phyloP scores from a whole-genome alignment of 768 basidiomycete species.

The Dentipellis fragilis region DNA sequence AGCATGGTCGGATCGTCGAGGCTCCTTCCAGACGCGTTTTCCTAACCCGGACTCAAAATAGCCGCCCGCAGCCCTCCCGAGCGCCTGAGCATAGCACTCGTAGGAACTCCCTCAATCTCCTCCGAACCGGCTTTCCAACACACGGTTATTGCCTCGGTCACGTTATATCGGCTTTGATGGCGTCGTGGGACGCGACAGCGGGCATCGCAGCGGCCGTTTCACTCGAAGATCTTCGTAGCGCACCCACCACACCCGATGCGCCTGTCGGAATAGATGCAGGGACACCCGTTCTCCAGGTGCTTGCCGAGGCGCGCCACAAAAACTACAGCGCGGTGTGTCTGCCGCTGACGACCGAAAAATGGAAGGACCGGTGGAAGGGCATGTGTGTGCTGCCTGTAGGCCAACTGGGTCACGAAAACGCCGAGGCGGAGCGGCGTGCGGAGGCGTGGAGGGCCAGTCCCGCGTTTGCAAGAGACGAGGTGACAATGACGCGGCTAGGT shows the following conservation, averaged over 20 bases:
- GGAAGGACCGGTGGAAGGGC: conserved; percentile 80
- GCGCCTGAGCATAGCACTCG: too few species aligned
- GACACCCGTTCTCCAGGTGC: conserved; percentile 42
- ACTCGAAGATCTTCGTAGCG: conserved; percentile 2
- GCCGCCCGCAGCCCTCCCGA: too few species aligned
- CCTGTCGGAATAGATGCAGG: conserved; percentile 7
- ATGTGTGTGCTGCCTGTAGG: conserved; percentile 70
- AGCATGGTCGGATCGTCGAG: too few species aligned
- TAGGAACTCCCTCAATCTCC: too few species aligned
- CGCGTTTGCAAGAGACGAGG: conserved; percentile 71
- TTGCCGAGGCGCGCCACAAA: conserved; percentile 42
- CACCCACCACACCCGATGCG: neutral
- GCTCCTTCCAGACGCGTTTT: too few species aligned
- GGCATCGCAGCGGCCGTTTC: conserved; percentile 11
- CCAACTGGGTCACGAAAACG: conserved; percentile 26
- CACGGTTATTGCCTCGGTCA: too few species aligned
- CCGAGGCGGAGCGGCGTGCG: conserved; percentile 48
- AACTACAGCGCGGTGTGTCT: conserved; percentile 72
- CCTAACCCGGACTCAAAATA: too few species aligned
- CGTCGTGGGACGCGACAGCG: conserved; percentile 20
- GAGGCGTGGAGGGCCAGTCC: conserved; percentile 85
- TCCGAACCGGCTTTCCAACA: too few species aligned
- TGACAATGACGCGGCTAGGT: conserved; percentile 87
- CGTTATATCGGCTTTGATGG: conserved; percentile 10
- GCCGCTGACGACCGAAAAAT: conserved; percentile 82